Evolutionary conservation across 1,284 basidiomycete genomes (phyloP), one percentile per base, ranked within the genome.

Genomic region (Boletus smithii): DNA sequence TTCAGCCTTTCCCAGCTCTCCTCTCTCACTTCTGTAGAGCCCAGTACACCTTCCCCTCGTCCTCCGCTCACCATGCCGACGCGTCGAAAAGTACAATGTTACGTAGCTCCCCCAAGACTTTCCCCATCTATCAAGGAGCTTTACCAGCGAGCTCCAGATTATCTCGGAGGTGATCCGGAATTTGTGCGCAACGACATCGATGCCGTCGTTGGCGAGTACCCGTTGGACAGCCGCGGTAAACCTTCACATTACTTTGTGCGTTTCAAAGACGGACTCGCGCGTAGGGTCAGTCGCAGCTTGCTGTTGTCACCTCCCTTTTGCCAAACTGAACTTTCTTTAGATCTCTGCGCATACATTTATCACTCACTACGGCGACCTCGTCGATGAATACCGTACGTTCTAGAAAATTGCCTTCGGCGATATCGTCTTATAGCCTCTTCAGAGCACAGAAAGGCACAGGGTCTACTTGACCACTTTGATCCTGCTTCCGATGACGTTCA

Each of bases 401-500:
- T 44, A 4, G 8, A 38, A 22, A 33, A 6, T 23, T 42, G 17
- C 29, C 44, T 45, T 51, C 14, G 31, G 13, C 42, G 20, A 23
- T 32, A 37, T 57, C 24, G 50, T 40, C 38, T 51, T 17, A 58
- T 22, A 17, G 4, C 5, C 44, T 29, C 23, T 33, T 13, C 46
- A 83, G 81, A 73, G 51, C 63, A 55, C 35, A 72, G 68, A 53
- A 75, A 78, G 56, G 59, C 50, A 32, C 59, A 57, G 4, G 76
- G 74, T 16, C 53, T 59, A 7, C 66, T 84, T 22, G 63, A 62
- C 1, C 58, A 63, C 0, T 88, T 89, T 60, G 76, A 87, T 57
- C 84, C 85, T n/a, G 73, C 74, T 22, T 76, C 76, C 3, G 51
- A 61, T 16, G 73, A 79, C 50, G 71, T 89, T 5, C 81, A 87